Conservation (phyloP, 768 basidiomycete genomes). For the Amanita pseudoporphyria region DNA sequence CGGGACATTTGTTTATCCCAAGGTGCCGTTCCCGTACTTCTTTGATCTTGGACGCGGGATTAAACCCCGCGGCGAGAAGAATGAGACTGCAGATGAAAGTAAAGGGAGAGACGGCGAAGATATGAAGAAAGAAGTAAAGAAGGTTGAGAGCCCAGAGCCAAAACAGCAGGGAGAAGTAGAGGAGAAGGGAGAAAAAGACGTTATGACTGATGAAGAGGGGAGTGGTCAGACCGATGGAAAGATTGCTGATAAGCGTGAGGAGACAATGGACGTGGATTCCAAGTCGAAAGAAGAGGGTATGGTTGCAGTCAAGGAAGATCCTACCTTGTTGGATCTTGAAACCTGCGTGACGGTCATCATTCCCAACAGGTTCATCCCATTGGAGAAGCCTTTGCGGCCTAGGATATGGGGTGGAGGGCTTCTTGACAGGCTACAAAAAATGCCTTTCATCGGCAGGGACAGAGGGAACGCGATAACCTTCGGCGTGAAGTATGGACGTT, state of each 20-base stretch:
- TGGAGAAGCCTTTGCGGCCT: conserved; percentile 39
- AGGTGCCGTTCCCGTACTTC: conserved; percentile 49
- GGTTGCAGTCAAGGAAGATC: conserved; percentile 8
- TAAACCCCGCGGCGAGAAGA: conserved; percentile 11
- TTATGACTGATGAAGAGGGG: background rate
- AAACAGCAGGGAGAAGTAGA: conserved; percentile 10
- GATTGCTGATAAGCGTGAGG: conserved; percentile 3
- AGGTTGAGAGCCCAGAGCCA: conserved; percentile 11
- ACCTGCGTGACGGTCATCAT: conserved; percentile 47
- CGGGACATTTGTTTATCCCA: conserved; percentile 51
- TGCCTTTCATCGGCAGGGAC: background rate
- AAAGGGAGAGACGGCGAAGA: conserved; percentile 8
- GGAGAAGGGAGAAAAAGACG: background rate
- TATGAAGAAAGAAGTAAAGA: conserved; percentile 12
- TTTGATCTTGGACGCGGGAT: conserved; percentile 27
- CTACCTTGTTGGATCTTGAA: conserved; percentile 27
- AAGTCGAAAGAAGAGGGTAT: conserved; percentile 9
- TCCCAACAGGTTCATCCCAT: conserved; percentile 49
- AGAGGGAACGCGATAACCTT: background rate
- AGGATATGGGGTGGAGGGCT: conserved; percentile 68
- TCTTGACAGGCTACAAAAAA: conserved; percentile 18
- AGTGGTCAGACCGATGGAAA: conserved; percentile 11
- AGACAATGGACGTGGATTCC: conserved; percentile 10
- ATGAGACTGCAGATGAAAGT: conserved; percentile 8
- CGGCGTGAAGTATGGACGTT: background rate